phyloP scores from a whole-genome alignment of 345 rosid species.

The Syzygium aqueum region DNA sequence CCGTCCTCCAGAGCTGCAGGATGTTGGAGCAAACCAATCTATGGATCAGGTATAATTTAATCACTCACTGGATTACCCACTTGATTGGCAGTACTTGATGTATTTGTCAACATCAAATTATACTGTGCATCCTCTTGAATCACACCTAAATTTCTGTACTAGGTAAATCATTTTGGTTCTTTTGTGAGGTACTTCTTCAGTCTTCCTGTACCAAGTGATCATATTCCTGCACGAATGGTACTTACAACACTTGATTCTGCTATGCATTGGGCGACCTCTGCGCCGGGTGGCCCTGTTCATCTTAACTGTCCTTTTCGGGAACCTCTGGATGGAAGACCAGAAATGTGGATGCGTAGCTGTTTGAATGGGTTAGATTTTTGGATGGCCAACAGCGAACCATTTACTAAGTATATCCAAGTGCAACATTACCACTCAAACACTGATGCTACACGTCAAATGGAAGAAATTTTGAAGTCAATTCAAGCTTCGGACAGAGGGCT shows the following conservation, averaged over 20 bases:
- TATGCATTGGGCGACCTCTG: constrained; percentile 61
- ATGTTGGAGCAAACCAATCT: constrained; percentile 90
- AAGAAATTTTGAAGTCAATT: constrained; percentile 48
- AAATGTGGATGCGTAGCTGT: constrained; percentile 59
- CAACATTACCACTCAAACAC: constrained; percentile 28
- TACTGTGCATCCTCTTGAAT: background rate
- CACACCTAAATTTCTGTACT: constrained; percentile 8
- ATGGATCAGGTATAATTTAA: constrained; percentile 60
- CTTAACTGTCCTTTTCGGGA: constrained; percentile 91
- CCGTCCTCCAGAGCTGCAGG: constrained; percentile 95
- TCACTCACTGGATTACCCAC: background rate
- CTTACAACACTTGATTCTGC: constrained; percentile 90
- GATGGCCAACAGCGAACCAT: constrained; percentile 65
- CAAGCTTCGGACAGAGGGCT: constrained; percentile 52
- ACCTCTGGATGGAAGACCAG: constrained; percentile 57
- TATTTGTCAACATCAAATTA: background rate
- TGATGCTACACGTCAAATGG: constrained; percentile 19
- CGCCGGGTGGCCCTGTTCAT: constrained; percentile 87
- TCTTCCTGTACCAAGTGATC: constrained; percentile 81
- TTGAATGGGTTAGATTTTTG: constrained; percentile 70
- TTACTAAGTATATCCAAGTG: constrained; percentile 60
- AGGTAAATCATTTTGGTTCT: constrained; percentile 93
- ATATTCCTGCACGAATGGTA: constrained; percentile 71
- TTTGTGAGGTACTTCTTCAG: constrained; percentile 82
- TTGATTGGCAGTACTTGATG: background rate